Conservation (phyloP, 2,329 filamentous ascomycete genomes). For the Chaetomium strumarium region DNA sequence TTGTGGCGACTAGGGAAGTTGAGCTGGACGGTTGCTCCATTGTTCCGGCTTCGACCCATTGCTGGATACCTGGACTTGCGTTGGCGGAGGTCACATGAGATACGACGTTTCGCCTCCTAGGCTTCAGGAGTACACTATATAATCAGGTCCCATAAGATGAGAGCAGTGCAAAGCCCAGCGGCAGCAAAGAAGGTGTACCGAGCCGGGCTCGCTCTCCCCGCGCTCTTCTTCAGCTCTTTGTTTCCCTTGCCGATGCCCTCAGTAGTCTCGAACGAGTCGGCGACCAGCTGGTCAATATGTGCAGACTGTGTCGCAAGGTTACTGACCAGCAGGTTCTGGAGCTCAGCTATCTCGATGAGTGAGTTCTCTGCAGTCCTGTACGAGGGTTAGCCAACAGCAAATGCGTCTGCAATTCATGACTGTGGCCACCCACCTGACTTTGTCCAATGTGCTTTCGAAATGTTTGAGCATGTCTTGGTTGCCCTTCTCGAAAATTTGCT, state of each 20-base stretch:
- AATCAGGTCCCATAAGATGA: constrained; percentile 73
- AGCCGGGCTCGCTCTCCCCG: constrained; percentile 63
- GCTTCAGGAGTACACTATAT: constrained; percentile 28
- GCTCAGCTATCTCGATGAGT: constrained; percentile 82
- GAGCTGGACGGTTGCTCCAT: no score
- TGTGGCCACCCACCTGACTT: constrained; percentile 72
- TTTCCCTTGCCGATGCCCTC: constrained; percentile 89
- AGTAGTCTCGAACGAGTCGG: constrained; percentile 73
- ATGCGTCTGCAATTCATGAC: background rate
- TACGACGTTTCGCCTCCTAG: no score
- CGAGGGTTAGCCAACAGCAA: background rate
- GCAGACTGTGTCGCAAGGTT: constrained; percentile 83
- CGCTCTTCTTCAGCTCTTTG: constrained; percentile 81
- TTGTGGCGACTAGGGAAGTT: no score
- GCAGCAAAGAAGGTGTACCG: constrained; percentile 78
- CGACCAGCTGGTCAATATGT: constrained; percentile 81
- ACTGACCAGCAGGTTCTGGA: constrained; percentile 81
- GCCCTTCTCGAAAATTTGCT: constrained; percentile 89
- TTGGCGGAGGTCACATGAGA: no score
- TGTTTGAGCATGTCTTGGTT: constrained; percentile 90
- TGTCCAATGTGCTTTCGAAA: constrained; percentile 88
- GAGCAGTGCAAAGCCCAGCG: constrained; percentile 64
- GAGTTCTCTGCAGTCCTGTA: constrained; percentile 79
- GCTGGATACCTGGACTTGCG: no score
- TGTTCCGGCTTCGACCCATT: no score